Evolutionary conservation across 1,139 yeast species (phyloP).

Genomic region (Groenewaldozyma sp.): DNA sequence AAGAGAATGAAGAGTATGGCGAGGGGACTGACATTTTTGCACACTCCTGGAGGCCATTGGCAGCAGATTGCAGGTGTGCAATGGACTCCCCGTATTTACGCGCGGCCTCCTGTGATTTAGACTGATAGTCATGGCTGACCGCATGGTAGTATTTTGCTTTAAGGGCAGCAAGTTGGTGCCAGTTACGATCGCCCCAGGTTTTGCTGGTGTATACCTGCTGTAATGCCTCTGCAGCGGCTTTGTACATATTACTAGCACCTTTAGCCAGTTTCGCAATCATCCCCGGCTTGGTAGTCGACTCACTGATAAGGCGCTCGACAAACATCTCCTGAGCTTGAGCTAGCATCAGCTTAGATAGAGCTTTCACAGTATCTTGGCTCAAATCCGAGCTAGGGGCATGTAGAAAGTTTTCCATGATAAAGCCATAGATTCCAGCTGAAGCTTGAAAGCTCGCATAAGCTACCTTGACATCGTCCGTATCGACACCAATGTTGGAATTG

Average conservation of each 20-base stretch:
- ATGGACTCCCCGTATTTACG: conserved; percentile 70
- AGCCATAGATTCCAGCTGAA: conserved; percentile 71
- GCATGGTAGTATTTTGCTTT: conserved; percentile 41
- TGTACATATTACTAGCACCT: conserved; percentile 50
- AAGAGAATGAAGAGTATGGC: conserved; percentile 16
- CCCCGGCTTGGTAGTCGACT: conserved; percentile 38
- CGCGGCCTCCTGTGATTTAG: conserved; percentile 39
- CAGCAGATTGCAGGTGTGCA: conserved; percentile 52
- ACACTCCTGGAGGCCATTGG: conserved; percentile 17
- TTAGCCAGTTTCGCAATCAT: conserved; percentile 65
- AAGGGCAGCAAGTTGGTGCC: conserved; percentile 36
- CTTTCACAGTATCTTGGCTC: conserved; percentile 57
- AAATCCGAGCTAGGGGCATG: conserved; percentile 86
- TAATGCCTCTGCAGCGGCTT: conserved; percentile 40
- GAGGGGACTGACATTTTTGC: conserved; percentile 18
- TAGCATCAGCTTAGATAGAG: conserved; percentile 55
- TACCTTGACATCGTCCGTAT: conserved; percentile 44
- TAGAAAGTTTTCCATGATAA: conserved; percentile 68
- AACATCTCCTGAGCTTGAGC: conserved; percentile 90
- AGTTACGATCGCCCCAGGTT: conserved; percentile 45
- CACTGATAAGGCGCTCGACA: conserved; percentile 50
- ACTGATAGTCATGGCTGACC: conserved; percentile 45
- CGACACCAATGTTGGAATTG: conserved; percentile 42
- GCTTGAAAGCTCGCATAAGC: conserved; percentile 58
- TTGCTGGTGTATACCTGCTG: conserved; percentile 39